phyloP scores from a whole-genome alignment of 108 stramenopile genomes.

The Nitzschia sp. region DNA sequence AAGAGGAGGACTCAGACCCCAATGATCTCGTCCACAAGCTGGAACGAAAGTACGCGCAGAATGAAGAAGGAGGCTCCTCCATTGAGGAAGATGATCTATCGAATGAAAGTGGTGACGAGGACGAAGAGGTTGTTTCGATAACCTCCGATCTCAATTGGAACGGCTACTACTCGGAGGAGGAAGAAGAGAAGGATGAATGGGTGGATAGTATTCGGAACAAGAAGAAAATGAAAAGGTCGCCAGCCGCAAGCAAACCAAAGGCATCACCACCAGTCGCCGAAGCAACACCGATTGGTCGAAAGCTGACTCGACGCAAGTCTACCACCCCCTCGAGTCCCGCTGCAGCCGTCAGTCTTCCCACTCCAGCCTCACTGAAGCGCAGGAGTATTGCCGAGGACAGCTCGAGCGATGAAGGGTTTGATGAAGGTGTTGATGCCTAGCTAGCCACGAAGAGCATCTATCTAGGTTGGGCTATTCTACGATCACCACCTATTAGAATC shows the following conservation, averaged over 20 bases:
- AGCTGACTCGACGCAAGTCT: slow-evolving; percentile 10
- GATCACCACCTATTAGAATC: too few species aligned
- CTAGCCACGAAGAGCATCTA: too few species aligned
- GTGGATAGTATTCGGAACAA: slow-evolving; percentile 4
- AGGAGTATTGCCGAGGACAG: background rate
- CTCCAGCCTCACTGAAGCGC: background rate
- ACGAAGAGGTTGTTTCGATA: background rate
- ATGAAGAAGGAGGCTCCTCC: background rate
- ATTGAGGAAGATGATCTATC: slow-evolving; percentile 1
- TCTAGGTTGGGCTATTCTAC: too few species aligned
- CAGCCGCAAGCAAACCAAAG: background rate
- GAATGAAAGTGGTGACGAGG: background rate
- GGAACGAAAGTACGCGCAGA: slow-evolving; percentile 27
- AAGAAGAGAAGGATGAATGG: slow-evolving; percentile 40
- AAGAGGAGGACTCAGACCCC: slow-evolving; percentile 22
- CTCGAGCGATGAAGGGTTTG: background rate
- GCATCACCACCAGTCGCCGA: background rate
- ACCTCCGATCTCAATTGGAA: slow-evolving; percentile 1
- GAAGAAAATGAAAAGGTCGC: background rate
- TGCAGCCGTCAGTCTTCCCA: slow-evolving; percentile 13
- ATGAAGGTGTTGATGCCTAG: too few species aligned
- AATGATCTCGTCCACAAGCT: slow-evolving; percentile 34
- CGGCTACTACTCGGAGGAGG: slow-evolving; percentile 32
- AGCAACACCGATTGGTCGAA: slow-evolving; percentile 8
- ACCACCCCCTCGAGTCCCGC: slow-evolving; percentile 8